phyloP scores from a whole-genome alignment of 768 basidiomycete species.

The Agaricus subrufescens region DNA sequence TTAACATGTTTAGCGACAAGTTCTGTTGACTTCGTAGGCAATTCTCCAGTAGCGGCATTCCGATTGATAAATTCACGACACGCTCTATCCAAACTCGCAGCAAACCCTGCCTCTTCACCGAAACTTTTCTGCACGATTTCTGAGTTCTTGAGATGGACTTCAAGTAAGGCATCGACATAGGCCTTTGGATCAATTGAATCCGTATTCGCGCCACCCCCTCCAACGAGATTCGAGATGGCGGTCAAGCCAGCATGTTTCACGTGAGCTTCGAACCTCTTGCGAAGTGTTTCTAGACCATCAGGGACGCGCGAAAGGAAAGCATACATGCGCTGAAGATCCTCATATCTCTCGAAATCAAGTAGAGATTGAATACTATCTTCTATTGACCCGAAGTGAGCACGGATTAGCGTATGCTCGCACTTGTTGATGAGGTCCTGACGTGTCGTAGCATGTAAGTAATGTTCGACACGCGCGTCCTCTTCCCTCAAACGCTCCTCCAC shows the following conservation, averaged over 20 bases:
- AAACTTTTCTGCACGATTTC: slow-evolving; percentile 90
- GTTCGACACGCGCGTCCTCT: slow-evolving; percentile 93
- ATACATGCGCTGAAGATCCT: slow-evolving; percentile 97
- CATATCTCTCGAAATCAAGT: slow-evolving; percentile 92
- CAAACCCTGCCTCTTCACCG: slow-evolving; percentile 92
- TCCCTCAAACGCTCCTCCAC: slow-evolving; percentile 91
- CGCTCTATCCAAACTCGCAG: slow-evolving; percentile 92
- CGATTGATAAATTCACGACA: slow-evolving; percentile 95
- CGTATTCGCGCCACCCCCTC: slow-evolving; percentile 50
- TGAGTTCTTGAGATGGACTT: slow-evolving; percentile 91
- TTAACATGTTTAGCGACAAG: too few species aligned
- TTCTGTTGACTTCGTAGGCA: too few species aligned
- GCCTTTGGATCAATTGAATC: slow-evolving; percentile 71
- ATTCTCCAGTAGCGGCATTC: not conserved
- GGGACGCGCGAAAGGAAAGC: slow-evolving; percentile 68
- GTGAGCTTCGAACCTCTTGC: slow-evolving; percentile 92
- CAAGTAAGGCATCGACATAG: slow-evolving; percentile 89
- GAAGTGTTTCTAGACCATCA: slow-evolving; percentile 87
- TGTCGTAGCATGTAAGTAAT: slow-evolving; percentile 89
- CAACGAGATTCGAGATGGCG: slow-evolving; percentile 74
- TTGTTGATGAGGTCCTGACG: slow-evolving; percentile 79
- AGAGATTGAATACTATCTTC: slow-evolving; percentile 93
- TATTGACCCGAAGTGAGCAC: slow-evolving; percentile 84
- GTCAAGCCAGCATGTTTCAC: slow-evolving; percentile 88
- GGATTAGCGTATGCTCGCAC: slow-evolving; percentile 95